Conservation (phyloP, 345 rosid species). For the Populus davidiana region DNA sequence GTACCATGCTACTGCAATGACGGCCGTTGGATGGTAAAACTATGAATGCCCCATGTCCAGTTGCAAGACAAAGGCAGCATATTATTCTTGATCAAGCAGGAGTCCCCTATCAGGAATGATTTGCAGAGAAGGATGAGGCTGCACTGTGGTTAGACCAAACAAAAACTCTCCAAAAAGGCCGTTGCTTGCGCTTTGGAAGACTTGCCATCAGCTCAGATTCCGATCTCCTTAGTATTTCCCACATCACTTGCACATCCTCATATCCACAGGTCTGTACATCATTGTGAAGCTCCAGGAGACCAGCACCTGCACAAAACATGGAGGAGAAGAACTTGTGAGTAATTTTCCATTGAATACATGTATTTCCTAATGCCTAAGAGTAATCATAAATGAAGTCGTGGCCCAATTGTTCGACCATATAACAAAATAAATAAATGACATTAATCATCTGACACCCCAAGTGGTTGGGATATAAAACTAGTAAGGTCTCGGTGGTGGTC, state of each 20-base stretch:
- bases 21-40: constrained; percentile 25
- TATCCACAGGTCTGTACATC: constrained; percentile 66
- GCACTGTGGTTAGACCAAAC: constrained; percentile 47
- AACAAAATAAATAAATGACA: not conserved
- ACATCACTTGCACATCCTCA: constrained; percentile 69
- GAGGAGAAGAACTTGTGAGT: not conserved
- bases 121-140: constrained; percentile 38
- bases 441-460: constrained; percentile 8
- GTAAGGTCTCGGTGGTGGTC: not conserved
- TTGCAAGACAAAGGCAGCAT: constrained; percentile 12
- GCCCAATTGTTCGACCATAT: not conserved
- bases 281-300: constrained; percentile 57
- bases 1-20: constrained; percentile 30
- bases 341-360: not conserved
- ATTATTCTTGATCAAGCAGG: constrained; percentile 14
- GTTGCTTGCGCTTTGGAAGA: constrained; percentile 40
- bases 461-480: not conserved
- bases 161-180: constrained; percentile 55
- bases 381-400: not conserved
- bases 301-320: constrained; percentile 33
- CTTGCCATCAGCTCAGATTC: constrained; percentile 35
- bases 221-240: constrained; percentile 62
- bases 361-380: not conserved
- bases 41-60: constrained; percentile 14
- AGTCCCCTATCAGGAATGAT: constrained; percentile 23